Evolutionary conservation across 2,329 filamentous ascomycete genomes (phyloP).

Genomic region (Alternaria triticimaculans): DNA sequence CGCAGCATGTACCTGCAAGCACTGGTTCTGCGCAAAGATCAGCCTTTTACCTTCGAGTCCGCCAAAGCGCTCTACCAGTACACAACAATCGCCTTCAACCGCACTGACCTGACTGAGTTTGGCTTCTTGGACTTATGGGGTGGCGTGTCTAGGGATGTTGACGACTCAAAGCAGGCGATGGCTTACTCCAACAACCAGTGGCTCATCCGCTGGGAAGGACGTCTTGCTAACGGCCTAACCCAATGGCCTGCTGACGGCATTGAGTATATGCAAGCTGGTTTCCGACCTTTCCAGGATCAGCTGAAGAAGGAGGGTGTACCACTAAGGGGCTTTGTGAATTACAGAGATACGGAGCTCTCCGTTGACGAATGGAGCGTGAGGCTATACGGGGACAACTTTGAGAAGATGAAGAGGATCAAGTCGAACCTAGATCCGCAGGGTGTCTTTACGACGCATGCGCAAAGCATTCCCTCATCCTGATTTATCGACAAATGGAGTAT

Average conservation of each 20-base stretch:
- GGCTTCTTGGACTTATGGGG: conserved; percentile 30
- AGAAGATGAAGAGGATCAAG: conserved; percentile 24
- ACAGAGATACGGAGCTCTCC: conserved; percentile 22
- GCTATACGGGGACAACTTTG: conserved; percentile 25
- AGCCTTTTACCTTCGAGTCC: conserved; percentile 16
- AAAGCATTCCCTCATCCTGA: not conserved
- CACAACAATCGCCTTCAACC: conserved; percentile 18
- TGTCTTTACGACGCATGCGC: conserved; percentile 22
- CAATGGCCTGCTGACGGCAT: conserved; percentile 25
- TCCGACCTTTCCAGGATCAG: conserved; percentile 23
- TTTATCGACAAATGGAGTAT: too few relatives aligned
- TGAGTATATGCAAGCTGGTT: conserved; percentile 23
- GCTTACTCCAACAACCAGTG: conserved; percentile 28
- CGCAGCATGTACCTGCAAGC: conserved; percentile 25
- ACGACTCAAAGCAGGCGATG: conserved; percentile 21
- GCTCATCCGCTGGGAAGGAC: conserved; percentile 30
- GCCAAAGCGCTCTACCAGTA: conserved; percentile 17
- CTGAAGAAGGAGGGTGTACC: conserved; percentile 15
- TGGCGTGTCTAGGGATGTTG: conserved; percentile 18
- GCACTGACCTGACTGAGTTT: conserved; percentile 20
- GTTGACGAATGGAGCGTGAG: conserved; percentile 24
- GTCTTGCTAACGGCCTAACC: conserved; percentile 5
- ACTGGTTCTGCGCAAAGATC: conserved; percentile 16
- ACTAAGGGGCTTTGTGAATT: conserved; percentile 27
- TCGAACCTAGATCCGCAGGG: conserved; percentile 14